Conservation (phyloP, 1,139 yeast species). For the Geotrichum carabidarum region DNA sequence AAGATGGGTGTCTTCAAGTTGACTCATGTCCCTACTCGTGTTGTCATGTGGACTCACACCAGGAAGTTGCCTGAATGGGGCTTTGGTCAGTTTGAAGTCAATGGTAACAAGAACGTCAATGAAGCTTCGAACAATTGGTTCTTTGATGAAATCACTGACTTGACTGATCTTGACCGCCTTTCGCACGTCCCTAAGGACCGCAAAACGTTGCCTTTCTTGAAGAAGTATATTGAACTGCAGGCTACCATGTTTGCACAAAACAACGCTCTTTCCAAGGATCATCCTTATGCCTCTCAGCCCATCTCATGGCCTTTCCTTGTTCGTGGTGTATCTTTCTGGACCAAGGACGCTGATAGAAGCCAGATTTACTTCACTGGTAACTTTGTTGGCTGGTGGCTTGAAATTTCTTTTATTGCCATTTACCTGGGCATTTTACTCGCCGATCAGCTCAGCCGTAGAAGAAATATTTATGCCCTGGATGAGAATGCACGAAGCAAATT, state of each 20-base stretch:
- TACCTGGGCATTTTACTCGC: constrained; percentile 61
- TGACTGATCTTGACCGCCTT: constrained; percentile 57
- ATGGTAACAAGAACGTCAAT: constrained; percentile 78
- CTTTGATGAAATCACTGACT: constrained; percentile 64
- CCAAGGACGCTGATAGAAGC: constrained; percentile 50
- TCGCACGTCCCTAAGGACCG: constrained; percentile 48
- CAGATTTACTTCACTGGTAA: constrained; percentile 93
- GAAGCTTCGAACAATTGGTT: constrained; percentile 71
- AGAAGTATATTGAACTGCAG: constrained; percentile 88
- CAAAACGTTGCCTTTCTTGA: constrained; percentile 65
- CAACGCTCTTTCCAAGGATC: constrained; percentile 78
- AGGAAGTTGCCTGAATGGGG: constrained; percentile 91
- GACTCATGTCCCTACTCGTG: constrained; percentile 79
- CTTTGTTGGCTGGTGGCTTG: constrained; percentile 87
- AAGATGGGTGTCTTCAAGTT: constrained; percentile 64
- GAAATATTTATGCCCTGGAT: constrained; percentile 56
- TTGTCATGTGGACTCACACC: constrained; percentile 94
- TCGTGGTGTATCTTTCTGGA: constrained; percentile 96
- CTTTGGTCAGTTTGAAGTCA: constrained; percentile 82
- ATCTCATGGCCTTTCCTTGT: constrained; percentile 88
- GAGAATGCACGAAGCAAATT: constrained; percentile 65
- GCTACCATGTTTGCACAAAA: constrained; percentile 85
- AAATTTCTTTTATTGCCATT: constrained; percentile 61
- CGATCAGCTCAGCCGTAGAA: constrained; percentile 73
- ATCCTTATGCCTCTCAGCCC: constrained; percentile 95